Conservation (phyloP, 2,329 filamentous ascomycete species). For the Fusarium foetens region DNA sequence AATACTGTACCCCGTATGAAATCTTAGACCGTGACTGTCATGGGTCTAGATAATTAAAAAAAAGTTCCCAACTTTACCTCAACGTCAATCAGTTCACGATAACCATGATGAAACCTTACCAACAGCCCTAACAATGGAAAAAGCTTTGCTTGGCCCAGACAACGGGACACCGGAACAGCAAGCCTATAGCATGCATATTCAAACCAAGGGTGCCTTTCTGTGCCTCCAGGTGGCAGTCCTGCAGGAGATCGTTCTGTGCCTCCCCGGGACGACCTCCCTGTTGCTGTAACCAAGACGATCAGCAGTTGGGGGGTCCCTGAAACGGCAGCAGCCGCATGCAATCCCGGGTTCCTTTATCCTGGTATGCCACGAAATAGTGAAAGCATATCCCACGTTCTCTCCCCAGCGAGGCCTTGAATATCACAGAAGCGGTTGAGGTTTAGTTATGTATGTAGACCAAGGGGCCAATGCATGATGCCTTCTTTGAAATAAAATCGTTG, state of each 20-base stretch:
- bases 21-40: not conserved
- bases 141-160: slow-evolving; percentile 3
- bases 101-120: not conserved
- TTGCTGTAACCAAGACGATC: slow-evolving; percentile 19
- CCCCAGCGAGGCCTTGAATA: not conserved
- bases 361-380: not conserved
- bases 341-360: slow-evolving; percentile 25
- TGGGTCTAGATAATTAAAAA: too few relatives aligned
- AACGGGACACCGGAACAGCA: slow-evolving; percentile 19
- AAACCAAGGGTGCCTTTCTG: slow-evolving; percentile 23
- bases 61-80: not conserved
- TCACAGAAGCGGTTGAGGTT: not conserved
- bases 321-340: slow-evolving; percentile 39
- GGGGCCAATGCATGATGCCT: slow-evolving; percentile 9
- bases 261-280: slow-evolving; percentile 26
- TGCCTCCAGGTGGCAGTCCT: slow-evolving; percentile 15
- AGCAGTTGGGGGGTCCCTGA: slow-evolving; percentile 35
- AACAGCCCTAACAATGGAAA: not conserved
- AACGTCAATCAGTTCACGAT: not conserved
- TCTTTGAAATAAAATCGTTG: slow-evolving; percentile 2
- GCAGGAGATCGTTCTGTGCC: slow-evolving; percentile 40
- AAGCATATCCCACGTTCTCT: slow-evolving; percentile 5
- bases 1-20: not conserved
- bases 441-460: not conserved
- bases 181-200: slow-evolving; percentile 16